These are phyloP conservation scores for Senecio squalidus DNA, from an alignment of 140 eudicot species.

Conservation along the genomic window DNA sequence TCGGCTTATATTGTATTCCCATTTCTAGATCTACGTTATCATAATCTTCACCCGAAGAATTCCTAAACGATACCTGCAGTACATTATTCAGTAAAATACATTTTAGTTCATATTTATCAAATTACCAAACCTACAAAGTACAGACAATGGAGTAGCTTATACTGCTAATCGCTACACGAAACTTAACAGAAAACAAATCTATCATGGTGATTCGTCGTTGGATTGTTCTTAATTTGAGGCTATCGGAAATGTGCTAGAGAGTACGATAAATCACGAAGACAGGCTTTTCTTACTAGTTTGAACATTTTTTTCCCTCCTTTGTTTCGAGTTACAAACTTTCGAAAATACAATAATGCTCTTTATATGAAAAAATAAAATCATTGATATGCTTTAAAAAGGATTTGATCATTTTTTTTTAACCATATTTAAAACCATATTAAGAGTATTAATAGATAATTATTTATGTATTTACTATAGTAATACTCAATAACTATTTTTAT, in stretches of 20 bases:
- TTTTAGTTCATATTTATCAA: not conserved
- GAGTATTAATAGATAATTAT: too few relatives aligned
- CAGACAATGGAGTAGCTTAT: slow-evolving; percentile 22
- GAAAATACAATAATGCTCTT: too few relatives aligned
- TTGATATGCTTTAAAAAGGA: too few relatives aligned
- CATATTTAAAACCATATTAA: too few relatives aligned
- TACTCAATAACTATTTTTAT: too few relatives aligned
- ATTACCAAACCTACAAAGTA: not conserved
- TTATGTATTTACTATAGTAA: too few relatives aligned
- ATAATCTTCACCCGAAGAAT: slow-evolving; percentile 52
- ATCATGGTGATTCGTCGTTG: slow-evolving; percentile 58
- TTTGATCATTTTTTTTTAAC: too few relatives aligned
- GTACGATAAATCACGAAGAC: slow-evolving; percentile 43
- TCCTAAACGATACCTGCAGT: slow-evolving; percentile 78
- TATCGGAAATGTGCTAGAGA: too few relatives aligned
- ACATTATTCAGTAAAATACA: not conserved
- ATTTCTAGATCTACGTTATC: slow-evolving; percentile 76
- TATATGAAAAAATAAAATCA: too few relatives aligned
- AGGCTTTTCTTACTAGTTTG: slow-evolving; percentile 35
- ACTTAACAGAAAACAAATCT: slow-evolving; percentile 64
- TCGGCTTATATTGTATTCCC: slow-evolving; percentile 52
- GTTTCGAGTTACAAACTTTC: too few relatives aligned
- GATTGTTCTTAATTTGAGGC: too few relatives aligned
- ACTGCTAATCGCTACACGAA: slow-evolving; percentile 2
- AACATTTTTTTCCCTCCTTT: too few relatives aligned